Evolutionary conservation across 1,284 basidiomycete species (phyloP), one percentile per base, ranked within the genome.

Genomic region (Austropuccinia psidii): DNA sequence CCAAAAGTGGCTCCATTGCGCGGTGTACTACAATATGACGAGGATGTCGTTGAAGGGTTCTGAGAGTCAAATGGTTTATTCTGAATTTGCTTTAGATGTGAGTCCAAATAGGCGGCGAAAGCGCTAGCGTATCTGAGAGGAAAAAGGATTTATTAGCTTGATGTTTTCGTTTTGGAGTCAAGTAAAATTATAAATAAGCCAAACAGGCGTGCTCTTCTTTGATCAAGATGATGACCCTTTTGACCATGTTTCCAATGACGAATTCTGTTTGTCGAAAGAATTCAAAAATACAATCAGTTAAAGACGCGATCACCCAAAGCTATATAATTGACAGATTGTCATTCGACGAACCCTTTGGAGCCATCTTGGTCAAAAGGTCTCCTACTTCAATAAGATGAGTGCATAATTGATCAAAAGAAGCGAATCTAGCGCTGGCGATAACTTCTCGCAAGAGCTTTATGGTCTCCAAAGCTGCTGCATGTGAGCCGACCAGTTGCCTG

Each of bases 331-430:
- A 24, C 4, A 65, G 43, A 8, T 31, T 21, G 47, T 39, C 24
- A 52, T 24, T 58, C 13, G 27, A 49, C 45, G 35, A n/a, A 73
- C 70, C 70, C 35, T 41, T 65, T 15, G 61, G 70, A 57, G 70
- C 58, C n/a, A 49, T 54, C 35, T 54, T 35, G 1, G 58, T 41
- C 27, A 73, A 39, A 24, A 62, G 57, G 33, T 54, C 39, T 1
- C 60, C 70, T 29, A 73, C 49, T 45, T 73, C 60, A 35, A n/a
- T 19, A 1, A 73, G 41, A 54, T 64, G 61, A 35, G 24, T 31
- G 49, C 60, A 64, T 37, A 73, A 50, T 39, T 73, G 58, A 43
- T 65, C 61, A 35, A 73, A 73, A 7, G 70, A 73, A 65, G n/a
- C 45, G 31, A 73, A 73, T 35, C 57, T 73, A 1, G 70, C 60